Evolutionary conservation across 2,329 filamentous ascomycete species (phyloP), one percentile per base, ranked within the genome.

Genomic region (Calonectria leucothoes): DNA sequence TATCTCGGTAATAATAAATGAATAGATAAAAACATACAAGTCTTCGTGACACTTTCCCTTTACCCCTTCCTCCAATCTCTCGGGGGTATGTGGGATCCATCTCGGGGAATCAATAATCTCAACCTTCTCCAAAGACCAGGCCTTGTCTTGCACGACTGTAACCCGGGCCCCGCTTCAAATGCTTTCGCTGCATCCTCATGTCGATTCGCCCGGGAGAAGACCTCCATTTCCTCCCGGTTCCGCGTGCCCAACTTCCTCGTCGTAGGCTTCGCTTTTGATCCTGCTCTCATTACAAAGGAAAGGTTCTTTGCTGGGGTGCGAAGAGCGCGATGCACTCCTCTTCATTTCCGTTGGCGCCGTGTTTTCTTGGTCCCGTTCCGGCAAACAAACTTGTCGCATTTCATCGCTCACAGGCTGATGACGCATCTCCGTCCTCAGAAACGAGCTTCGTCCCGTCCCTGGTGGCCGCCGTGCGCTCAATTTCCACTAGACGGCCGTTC

Each of bases 401-500:
- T 68, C 69, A n/a, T 67, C 70, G 15, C 63, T 70, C 35, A 72
- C 73, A 29, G 65, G 23, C 33, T 66, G 73, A 25, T 29, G 70
- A 23, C 35, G 33, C 57, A 29, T 39, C 11, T 31, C 42, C 35
- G n/a, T 73, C 66, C 66, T 61, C 70, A 49, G 63, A 73, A 70
- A 71, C 49, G 66, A 70, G 42, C 51, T 71, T 77, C 73, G 76
- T 61, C 70, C 67, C 39, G 59, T 74, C 33, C 80, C 77, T 48
- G 72, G 67, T 48, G 73, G 64, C 75, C 79, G 75, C 73, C 78
- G 72, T 72, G 74, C 72, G 72, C 71, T 76, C 66, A 71, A 70
- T 74, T 69, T 78, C 80, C 79, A 78, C 82, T 86, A 87, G 71
- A 84, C 84, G 69, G 85, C 85, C 64, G 85, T 85, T 72, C 86